phyloP scores from a whole-genome alignment of 768 basidiomycete genomes.

The Phylloporus sp. region DNA sequence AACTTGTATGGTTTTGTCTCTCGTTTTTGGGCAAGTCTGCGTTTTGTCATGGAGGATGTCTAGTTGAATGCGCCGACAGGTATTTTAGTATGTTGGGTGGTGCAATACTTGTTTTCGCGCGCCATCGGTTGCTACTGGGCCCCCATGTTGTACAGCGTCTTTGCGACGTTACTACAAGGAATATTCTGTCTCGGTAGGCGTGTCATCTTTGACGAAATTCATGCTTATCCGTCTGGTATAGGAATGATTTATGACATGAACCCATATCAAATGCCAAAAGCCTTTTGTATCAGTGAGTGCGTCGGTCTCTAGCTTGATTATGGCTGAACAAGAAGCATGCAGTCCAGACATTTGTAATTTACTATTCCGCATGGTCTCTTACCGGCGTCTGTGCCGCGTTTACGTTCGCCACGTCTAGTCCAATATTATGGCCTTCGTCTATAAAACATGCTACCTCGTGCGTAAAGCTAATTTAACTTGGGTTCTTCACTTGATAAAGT shows the following conservation, averaged over 20 bases:
- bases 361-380: constrained; percentile 41
- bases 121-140: constrained; percentile 46
- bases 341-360: constrained; percentile 33
- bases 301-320: neutral
- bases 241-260: constrained; percentile 66
- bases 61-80: constrained; percentile 35
- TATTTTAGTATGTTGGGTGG: constrained; percentile 46
- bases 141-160: constrained; percentile 45
- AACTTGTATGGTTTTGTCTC: constrained; percentile 54
- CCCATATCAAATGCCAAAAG: constrained; percentile 52
- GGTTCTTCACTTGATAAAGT: neutral
- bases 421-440: constrained; percentile 36
- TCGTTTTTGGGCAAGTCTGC: constrained; percentile 46
- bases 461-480: constrained; percentile 2
- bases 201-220: neutral
- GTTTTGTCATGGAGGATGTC: neutral
- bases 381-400: constrained; percentile 43
- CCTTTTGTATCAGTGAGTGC: constrained; percentile 53
- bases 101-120: constrained; percentile 43
- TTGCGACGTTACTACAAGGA: constrained; percentile 49
- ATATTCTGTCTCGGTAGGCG: constrained; percentile 56
- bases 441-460: constrained; percentile 26
- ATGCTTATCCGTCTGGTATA: constrained; percentile 20
- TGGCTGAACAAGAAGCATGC: constrained; percentile 6
- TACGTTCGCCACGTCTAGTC: constrained; percentile 46